Evolutionary conservation across 2,329 filamentous ascomycete species (phyloP), one percentile per base, ranked within the genome.

Genomic region (Aspergillus floridensis): DNA sequence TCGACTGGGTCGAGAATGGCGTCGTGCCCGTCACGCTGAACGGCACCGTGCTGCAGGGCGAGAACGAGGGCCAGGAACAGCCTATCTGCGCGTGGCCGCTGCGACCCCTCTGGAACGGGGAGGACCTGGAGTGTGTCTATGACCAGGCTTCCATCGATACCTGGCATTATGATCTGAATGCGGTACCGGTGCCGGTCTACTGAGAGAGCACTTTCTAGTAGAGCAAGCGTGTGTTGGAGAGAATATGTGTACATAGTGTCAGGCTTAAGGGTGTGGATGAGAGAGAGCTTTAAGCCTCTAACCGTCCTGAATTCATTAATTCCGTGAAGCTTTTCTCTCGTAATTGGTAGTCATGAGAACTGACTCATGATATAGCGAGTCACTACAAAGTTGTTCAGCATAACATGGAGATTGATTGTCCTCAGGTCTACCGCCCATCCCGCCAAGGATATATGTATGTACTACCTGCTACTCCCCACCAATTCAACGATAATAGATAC

Each of bases 1-100:
- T 84, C 49, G 70, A 79, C 46, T 84, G 81, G 81, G 81, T 81
- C 2, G 81, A 83, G 68, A 74, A 79, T 6, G 79, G 75, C 5
- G 66, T 74, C 4, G 73, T 72, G 10, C 80, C 81, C 0, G 70
- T 68, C 5, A 76, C 66, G 0, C 63, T 83, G 26, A 77, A 78
- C 35, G 79, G 70, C 2, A 76, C 74, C 0, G 72, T 73, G 11
- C 32, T 64, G 3, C 55, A 59, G 52, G 61, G 63, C 3, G 56
- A 62, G 12, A 29, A 65, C 24, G 49, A 58, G n/a, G 67, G 66
- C 4, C 57, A 65, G 55, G 63, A 62, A 8, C 53, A 59, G 16
- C 54, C 66, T 56, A 59, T 69, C n/a, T 68, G 67, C 38, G 62
- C 53, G 12, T 69, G 67, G 66, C 67, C 67, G 2, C 49, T 65